Evolutionary conservation across 352 stramenopile genomes (phyloP).

Genomic region (Phytopythium vexans): DNA sequence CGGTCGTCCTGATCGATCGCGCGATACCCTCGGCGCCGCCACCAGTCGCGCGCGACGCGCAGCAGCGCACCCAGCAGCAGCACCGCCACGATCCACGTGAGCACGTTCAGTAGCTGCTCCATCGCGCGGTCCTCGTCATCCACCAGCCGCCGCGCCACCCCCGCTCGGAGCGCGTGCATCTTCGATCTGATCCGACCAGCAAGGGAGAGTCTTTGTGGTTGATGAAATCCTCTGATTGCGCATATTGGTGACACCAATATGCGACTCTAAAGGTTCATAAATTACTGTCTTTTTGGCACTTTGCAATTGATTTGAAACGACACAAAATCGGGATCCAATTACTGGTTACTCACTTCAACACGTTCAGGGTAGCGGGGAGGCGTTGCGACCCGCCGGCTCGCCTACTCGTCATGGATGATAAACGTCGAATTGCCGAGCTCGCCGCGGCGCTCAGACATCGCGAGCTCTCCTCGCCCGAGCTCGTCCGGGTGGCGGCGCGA

Average conservation of each 20-base stretch:
- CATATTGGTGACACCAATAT: not conserved
- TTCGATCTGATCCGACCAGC: not conserved
- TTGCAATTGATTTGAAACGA: no score
- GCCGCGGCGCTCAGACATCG: slow-evolving; percentile 18
- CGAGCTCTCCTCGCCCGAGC: slow-evolving; percentile 25
- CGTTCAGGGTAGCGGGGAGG: not conserved
- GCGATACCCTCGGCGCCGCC: slow-evolving; percentile 53
- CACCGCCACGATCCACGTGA: slow-evolving; percentile 39
- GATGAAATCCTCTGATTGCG: no score
- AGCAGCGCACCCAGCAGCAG: slow-evolving; percentile 42
- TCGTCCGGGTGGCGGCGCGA: slow-evolving; percentile 65
- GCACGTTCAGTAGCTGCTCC: slow-evolving; percentile 32
- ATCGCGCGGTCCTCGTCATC: not conserved
- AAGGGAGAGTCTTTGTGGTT: no score
- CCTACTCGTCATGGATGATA: slow-evolving; percentile 62
- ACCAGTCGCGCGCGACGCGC: slow-evolving; percentile 37
- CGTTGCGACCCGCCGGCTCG: not conserved
- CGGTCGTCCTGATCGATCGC: slow-evolving; percentile 67
- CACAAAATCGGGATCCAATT: no score
- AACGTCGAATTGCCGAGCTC: slow-evolving; percentile 61
- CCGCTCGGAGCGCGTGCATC: not conserved
- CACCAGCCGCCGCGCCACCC: not conserved
- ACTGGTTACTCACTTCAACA: not conserved
- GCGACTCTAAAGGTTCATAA: not conserved
- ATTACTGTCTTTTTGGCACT: no score